Evolutionary conservation across 495 filamentous ascomycete genomes (phyloP), one percentile per base, ranked within the genome.

Genomic region (Penicillium goetzii): DNA sequence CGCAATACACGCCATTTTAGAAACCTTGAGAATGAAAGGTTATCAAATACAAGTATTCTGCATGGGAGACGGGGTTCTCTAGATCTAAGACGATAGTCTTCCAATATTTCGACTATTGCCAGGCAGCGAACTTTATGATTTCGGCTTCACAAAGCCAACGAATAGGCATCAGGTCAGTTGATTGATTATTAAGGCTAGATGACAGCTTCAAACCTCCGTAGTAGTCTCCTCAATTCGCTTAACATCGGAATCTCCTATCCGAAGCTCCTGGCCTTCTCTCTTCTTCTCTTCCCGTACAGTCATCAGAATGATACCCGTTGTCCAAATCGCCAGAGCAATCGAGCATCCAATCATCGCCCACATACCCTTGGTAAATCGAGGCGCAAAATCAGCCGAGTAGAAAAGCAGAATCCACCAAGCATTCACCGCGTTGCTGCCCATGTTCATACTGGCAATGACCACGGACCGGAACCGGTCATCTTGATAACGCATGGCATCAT

Each of bases 361-460:
- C 83, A 86, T 86, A 4, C 85, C 83, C 57, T 72, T 79, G 26
- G 70, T 85, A 62, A 89, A 89, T 68, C 78, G 78, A 15, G 86
- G 86, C 47, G 86, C 87, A 69, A 82, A 77, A 28, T 77, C 72
- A 6, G 85, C 84, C 2, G 80, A 81, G 62, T 89, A 90, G 68
- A 90, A 89, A 17, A 90, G 55, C 28, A 90, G 82, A 51, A 79
- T 84, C 87, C 87, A 90, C 82, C 82, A 87, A 1, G 83, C 81
- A 61, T 85, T 83, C 3, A 87, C 72, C 2, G 82, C 82, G 66
- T 84, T 85, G 54, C 78, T 83, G 7, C 81, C 78, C 69, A 83
- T 74, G 62, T 88, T 86, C 83, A 86, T 86, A 41, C 80, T 80
- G 4, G 81, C 81, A 41, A 85, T 78, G 2, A 85, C 80, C 32